These are phyloP conservation scores for Xerocomus nothofagi DNA, from an alignment of 1,284 basidiomycete species.

Conservation along the genomic window DNA sequence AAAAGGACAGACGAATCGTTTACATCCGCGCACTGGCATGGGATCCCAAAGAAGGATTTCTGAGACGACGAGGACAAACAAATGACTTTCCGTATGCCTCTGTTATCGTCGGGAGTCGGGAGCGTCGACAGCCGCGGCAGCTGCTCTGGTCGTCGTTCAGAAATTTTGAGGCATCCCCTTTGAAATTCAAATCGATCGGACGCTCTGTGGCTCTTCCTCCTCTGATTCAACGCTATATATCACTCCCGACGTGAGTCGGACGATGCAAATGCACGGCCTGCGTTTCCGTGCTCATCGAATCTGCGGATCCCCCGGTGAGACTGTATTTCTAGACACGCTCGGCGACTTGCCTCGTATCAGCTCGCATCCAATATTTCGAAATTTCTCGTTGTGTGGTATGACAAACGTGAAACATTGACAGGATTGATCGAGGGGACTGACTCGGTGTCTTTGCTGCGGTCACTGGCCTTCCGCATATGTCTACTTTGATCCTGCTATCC, in stretches of 20 bases:
- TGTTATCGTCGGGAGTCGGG: slow-evolving; percentile 33
- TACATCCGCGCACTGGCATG: slow-evolving; percentile 34
- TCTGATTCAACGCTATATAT: slow-evolving; percentile 3
- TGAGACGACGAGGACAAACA: slow-evolving; percentile 20
- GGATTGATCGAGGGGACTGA: slow-evolving; percentile 33
- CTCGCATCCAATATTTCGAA: slow-evolving; percentile 16
- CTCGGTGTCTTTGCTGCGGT: slow-evolving; percentile 26
- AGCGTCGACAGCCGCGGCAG: slow-evolving; percentile 24
- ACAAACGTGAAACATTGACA: slow-evolving; percentile 39
- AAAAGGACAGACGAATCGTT: slow-evolving; percentile 19
- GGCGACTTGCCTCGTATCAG: slow-evolving; percentile 5
- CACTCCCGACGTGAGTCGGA: slow-evolving; percentile 1
- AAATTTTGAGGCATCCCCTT: slow-evolving; percentile 30
- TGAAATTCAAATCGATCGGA: slow-evolving; percentile 32
- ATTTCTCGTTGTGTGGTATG: slow-evolving; percentile 19
- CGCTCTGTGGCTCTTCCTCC: slow-evolving; percentile 12
- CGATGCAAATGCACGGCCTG: neutral
- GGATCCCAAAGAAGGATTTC: slow-evolving; percentile 21
- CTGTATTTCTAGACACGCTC: neutral
- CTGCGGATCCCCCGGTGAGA: slow-evolving; percentile 5
- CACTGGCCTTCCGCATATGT: slow-evolving; percentile 33
- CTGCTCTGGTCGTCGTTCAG: slow-evolving; percentile 20
- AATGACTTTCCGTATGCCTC: slow-evolving; percentile 17
- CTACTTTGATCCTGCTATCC: slow-evolving; percentile 20
- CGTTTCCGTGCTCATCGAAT: neutral